These are phyloP conservation scores for Ogataea naganishii DNA, from an alignment of 805 yeast genomes.

Conservation along the genomic window DNA sequence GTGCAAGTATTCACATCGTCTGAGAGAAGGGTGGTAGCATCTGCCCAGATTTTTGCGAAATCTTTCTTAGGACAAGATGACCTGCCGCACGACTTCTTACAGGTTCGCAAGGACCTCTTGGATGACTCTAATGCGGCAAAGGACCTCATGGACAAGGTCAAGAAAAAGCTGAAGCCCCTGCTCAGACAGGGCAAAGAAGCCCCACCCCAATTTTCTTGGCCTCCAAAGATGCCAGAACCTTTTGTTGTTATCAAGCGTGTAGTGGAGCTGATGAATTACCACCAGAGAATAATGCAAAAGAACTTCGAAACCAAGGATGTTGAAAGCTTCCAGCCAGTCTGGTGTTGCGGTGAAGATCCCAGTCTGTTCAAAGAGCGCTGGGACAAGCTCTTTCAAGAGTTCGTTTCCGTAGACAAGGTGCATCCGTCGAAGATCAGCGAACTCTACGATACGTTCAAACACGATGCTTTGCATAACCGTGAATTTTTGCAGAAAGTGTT, in stretches of 20 bases:
- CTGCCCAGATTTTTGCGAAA: constrained; percentile 82
- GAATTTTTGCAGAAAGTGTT: constrained; percentile 80
- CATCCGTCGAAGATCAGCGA: constrained; percentile 97
- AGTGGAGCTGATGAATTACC: constrained; percentile 91
- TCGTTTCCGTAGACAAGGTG: constrained; percentile 86
- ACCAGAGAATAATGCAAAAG: constrained; percentile 71
- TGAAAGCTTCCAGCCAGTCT: constrained; percentile 56
- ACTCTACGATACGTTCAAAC: constrained; percentile 96
- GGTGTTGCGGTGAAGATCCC: constrained; percentile 99
- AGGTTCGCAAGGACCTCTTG: constrained; percentile 78
- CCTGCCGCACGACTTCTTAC: constrained; percentile 68
- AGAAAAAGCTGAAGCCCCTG: constrained; percentile 90
- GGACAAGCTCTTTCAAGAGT: constrained; percentile 93
- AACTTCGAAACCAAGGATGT: constrained; percentile 67
- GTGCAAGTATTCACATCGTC: constrained; percentile 85
- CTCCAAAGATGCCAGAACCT: constrained; percentile 96
- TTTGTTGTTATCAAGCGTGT: constrained; percentile 89
- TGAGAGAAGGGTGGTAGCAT: constrained; percentile 88
- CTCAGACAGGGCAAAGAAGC: constrained; percentile 94
- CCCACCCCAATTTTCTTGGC: constrained; percentile 98
- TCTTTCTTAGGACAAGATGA: constrained; percentile 61
- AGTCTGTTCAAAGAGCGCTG: constrained; percentile 85
- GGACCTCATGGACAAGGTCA: constrained; percentile 94
- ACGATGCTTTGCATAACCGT: constrained; percentile 93
- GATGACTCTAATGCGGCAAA: constrained; percentile 99